Evolutionary conservation across 2,329 filamentous ascomycete genomes (phyloP), one percentile per base, ranked within the genome.

Genomic region (Tolypocladium amazonense): DNA sequence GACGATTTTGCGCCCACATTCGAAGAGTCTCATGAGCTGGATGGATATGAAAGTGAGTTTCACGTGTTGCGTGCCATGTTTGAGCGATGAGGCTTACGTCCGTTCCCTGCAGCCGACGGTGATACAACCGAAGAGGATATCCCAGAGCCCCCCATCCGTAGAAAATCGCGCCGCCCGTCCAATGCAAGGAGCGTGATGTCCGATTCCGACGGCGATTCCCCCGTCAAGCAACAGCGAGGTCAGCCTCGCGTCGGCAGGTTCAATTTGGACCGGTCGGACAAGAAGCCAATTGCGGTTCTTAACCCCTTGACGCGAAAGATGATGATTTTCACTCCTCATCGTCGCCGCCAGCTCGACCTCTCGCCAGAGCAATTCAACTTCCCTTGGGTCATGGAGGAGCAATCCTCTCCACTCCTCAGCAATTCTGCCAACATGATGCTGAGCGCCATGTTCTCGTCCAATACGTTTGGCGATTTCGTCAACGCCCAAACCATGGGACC

Each of bases 391-490:
- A 68, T 72, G 56, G 69, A 75, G 59, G 67, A 75, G 43, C 72
- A 78, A 58, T 69, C 76, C 4, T 78, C 78, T 0, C 84, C 87
- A 20, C 84, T 89, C 67, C 75, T 88, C 62, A 84, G 80, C 69
- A 86, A 88, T 61, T 83, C 85, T 23, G 85, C 86, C 59, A 88
- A 90, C 61, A 81, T 92, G 64, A 92, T 92, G 88, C 85, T 92
- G 75, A 87, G 87, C 56, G 87, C 86, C 65, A 86, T 91, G 75
- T 81, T 86, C 59, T 81, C 81, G 1, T 77, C 77, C 59, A 79
- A 80, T 62, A 78, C 80, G 0, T 81, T 82, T 65, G 80, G 79
- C 50, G 80, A 83, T 66, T 81, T 81, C 60, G 76, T 85, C 72
- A 81, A 81, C 64, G 84, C 83, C 6, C 85, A 89, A 68, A 80